Percentiles rank a stretch among this genome's conserved stretches.
Evolutionary conservation across 2,329 filamentous ascomycete genomes (phyloP).

Genomic region (Monosporascus cannonballus): DNA sequence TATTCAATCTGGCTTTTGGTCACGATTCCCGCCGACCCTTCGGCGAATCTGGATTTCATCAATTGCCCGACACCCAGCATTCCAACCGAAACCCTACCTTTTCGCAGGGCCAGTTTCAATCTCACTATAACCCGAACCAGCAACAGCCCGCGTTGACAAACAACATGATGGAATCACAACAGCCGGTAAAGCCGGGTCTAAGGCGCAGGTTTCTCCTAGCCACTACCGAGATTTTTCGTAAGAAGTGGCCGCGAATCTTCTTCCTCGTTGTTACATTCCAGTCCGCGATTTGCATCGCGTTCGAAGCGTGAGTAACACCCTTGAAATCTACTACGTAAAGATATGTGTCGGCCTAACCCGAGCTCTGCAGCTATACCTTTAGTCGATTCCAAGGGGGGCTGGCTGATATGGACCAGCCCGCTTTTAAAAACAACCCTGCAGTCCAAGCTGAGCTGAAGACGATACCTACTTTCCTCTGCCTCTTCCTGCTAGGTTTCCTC

Average conservation of each 20-base stretch:
- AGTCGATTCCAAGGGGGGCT: slow-evolving; percentile 71
- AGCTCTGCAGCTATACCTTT: slow-evolving; percentile 69
- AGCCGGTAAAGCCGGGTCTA: slow-evolving; percentile 26
- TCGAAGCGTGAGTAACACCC: slow-evolving; percentile 68
- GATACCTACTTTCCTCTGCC: slow-evolving; percentile 89
- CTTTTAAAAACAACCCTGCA: slow-evolving; percentile 29
- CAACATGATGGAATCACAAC: slow-evolving; percentile 25
- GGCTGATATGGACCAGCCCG: slow-evolving; percentile 25
- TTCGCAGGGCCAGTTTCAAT: neutral
- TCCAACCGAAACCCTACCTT: slow-evolving; percentile 5
- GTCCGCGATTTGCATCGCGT: slow-evolving; percentile 70
- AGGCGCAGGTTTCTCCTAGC: neutral
- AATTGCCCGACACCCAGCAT: slow-evolving; percentile 5
- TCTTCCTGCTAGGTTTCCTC: slow-evolving; percentile 96
- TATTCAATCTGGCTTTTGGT: neutral
- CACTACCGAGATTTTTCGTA: slow-evolving; percentile 72
- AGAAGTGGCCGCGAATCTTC: slow-evolving; percentile 85
- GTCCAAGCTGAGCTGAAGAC: slow-evolving; percentile 55
- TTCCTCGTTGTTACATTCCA: slow-evolving; percentile 69
- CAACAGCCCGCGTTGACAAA: slow-evolving; percentile 17
- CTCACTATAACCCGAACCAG: slow-evolving; percentile 8
- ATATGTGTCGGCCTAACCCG: slow-evolving; percentile 1
- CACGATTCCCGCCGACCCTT: neutral
- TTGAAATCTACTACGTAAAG: no score
- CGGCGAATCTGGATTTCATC: neutral